These are phyloP conservation scores for Agapanthus africanus DNA, from an alignment of 106 monocot species.

Conservation along the genomic window DNA sequence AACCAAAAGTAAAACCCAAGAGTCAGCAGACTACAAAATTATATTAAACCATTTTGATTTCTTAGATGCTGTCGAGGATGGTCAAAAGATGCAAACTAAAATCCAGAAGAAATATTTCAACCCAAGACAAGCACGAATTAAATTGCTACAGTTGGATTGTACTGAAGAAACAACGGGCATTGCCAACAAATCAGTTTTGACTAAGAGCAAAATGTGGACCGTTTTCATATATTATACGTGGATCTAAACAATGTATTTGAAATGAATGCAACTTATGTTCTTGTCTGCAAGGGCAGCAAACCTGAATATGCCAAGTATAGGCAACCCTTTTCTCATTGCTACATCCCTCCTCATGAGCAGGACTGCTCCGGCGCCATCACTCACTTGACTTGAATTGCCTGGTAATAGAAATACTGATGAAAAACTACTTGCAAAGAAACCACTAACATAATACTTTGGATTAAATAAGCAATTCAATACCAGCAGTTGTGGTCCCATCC, in stretches of 20 bases:
- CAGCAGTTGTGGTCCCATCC: slow-evolving; percentile 92
- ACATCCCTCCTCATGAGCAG: slow-evolving; percentile 90
- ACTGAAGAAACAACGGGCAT: background rate
- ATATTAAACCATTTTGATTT: background rate
- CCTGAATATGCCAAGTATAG: slow-evolving; percentile 92
- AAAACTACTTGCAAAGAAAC: background rate
- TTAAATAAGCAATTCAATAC: slow-evolving; percentile 23
- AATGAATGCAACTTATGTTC: no score
- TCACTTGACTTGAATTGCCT: slow-evolving; percentile 98
- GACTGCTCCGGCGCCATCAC: slow-evolving; percentile 97
- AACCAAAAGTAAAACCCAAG: background rate
- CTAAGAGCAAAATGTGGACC: no score
- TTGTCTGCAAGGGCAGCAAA: slow-evolving; percentile 4
- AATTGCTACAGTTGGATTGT: background rate
- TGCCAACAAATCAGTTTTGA: background rate
- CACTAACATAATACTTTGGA: background rate
- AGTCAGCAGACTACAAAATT: background rate
- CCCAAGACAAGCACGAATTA: background rate
- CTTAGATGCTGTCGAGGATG: background rate
- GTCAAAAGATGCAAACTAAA: background rate
- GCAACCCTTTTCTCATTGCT: slow-evolving; percentile 70
- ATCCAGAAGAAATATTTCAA: background rate
- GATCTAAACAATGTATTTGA: no score
- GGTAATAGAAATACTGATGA: slow-evolving; percentile 1
- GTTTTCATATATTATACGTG: background rate